These are phyloP conservation scores for Suillus plorans DNA, from an alignment of 768 basidiomycete genomes.

Conservation along the genomic window DNA sequence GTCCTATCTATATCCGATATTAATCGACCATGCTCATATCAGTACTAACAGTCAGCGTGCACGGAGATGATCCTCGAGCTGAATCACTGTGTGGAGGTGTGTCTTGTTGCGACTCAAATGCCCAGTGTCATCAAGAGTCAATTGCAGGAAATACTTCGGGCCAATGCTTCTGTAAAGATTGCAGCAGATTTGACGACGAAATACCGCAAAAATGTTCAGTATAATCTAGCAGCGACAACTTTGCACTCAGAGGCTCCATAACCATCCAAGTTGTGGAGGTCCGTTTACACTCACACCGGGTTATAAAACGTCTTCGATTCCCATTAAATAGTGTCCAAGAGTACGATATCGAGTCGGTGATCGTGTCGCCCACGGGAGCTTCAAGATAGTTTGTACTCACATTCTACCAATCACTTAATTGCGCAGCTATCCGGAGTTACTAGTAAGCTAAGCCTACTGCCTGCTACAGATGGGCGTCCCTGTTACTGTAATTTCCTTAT, in stretches of 20 bases:
- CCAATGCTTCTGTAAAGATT: conserved; percentile 73
- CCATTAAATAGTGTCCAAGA: not conserved
- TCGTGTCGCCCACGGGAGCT: not conserved
- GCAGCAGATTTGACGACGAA: conserved; percentile 84
- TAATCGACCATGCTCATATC: not conserved
- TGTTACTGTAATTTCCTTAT: conserved; percentile 21
- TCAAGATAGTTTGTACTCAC: not conserved
- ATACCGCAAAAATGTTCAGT: conserved; percentile 91
- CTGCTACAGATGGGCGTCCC: too few species aligned
- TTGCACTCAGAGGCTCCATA: conserved; percentile 19
- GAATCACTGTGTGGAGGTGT: conserved; percentile 83
- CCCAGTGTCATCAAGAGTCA: not conserved
- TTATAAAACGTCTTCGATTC: not conserved
- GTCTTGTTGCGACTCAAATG: conserved; percentile 17
- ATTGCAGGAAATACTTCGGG: conserved; percentile 71
- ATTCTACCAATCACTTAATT: not conserved
- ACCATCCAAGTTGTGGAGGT: not conserved
- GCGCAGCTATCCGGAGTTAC: not conserved
- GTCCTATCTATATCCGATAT: conserved; percentile 23
- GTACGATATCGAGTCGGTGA: not conserved
- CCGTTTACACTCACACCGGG: not conserved
- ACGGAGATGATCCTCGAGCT: conserved; percentile 88
- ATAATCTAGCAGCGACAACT: conserved; percentile 79
- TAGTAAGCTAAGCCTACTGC: not conserved
- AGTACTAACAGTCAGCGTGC: conserved; percentile 71